phyloP scores from a whole-genome alignment of 495 filamentous ascomycete genomes.

The Barbatosphaeria neglecta region DNA sequence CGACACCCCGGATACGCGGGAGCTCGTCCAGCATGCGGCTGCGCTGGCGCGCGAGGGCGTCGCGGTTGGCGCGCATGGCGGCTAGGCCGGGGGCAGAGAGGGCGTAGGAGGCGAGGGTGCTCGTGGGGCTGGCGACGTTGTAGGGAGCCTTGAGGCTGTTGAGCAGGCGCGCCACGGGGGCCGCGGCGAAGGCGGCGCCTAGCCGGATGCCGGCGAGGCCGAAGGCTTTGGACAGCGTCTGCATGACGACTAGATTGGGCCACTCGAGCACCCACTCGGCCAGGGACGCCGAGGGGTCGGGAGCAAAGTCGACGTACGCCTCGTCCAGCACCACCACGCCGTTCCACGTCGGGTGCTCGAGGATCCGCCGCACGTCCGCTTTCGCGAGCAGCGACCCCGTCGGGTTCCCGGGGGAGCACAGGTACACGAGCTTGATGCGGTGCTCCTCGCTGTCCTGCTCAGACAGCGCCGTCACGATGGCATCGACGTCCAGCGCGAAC shows the following conservation, averaged over 20 bases:
- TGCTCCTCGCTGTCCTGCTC: constrained; percentile 37
- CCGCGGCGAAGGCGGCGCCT: constrained; percentile 50
- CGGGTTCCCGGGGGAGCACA: constrained; percentile 92
- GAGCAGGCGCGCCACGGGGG: constrained; percentile 52
- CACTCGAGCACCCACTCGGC: constrained; percentile 89
- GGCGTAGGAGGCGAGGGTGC: constrained; percentile 64
- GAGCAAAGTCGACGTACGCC: constrained; percentile 92
- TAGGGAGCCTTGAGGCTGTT: constrained; percentile 94
- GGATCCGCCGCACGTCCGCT: constrained; percentile 56
- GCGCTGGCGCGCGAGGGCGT: constrained; percentile 61
- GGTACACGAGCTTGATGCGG: constrained; percentile 75
- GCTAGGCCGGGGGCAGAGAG: constrained; percentile 51
- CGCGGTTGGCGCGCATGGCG: constrained; percentile 58
- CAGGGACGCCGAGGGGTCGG: constrained; percentile 55
- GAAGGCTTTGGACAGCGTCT: constrained; percentile 93
- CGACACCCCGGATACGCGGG: constrained; percentile 65
- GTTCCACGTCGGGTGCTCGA: constrained; percentile 90
- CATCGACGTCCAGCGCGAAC: constrained; percentile 60
- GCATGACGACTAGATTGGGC: constrained; percentile 97
- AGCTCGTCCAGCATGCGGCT: constrained; percentile 63
- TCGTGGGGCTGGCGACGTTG: constrained; percentile 79
- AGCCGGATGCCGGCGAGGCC: constrained; percentile 85
- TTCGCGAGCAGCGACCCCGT: constrained; percentile 71
- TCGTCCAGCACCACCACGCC: constrained; percentile 89
- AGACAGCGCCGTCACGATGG: constrained; percentile 53